Percentiles rank a stretch among this genome's conserved stretches.
These are phyloP conservation scores for Fraxinus paxiana DNA, from an alignment of 305 asterid genomes.

Conservation along the genomic window DNA sequence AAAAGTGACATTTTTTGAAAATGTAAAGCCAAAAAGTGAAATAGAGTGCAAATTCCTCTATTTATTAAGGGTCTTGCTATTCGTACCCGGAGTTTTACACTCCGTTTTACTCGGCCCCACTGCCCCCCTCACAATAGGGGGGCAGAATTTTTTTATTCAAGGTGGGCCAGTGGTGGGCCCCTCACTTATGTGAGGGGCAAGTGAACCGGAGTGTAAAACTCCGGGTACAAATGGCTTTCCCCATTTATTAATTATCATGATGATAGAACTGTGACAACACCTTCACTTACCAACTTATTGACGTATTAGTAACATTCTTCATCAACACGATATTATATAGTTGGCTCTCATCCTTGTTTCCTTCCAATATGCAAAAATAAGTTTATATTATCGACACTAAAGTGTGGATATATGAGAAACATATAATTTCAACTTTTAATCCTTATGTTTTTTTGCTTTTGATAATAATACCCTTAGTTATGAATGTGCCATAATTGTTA, in stretches of 20 bases:
- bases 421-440: background rate
- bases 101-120: too few species aligned
- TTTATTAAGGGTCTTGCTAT: too few species aligned
- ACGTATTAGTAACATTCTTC: background rate
- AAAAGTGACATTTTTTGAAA: too few species aligned
- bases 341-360: background rate
- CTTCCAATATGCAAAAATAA: background rate
- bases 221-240: too few species aligned
- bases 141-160: too few species aligned
- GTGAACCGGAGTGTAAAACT: too few species aligned
- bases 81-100: too few species aligned
- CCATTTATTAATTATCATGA: background rate
- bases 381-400: background rate
- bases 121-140: too few species aligned
- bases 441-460: background rate
- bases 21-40: too few species aligned
- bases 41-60: too few species aligned
- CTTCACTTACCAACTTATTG: background rate
- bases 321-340: background rate
- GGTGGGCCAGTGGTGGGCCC: too few species aligned
- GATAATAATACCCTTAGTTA: background rate
- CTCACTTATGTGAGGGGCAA: too few species aligned
- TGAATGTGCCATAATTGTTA: background rate
- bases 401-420: background rate
- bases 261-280: background rate